Percentiles rank a stretch among this genome's conserved stretches.
Conservation (phyloP, 192 early-diverging fungal species). For the Linnemannia hyalina region DNA sequence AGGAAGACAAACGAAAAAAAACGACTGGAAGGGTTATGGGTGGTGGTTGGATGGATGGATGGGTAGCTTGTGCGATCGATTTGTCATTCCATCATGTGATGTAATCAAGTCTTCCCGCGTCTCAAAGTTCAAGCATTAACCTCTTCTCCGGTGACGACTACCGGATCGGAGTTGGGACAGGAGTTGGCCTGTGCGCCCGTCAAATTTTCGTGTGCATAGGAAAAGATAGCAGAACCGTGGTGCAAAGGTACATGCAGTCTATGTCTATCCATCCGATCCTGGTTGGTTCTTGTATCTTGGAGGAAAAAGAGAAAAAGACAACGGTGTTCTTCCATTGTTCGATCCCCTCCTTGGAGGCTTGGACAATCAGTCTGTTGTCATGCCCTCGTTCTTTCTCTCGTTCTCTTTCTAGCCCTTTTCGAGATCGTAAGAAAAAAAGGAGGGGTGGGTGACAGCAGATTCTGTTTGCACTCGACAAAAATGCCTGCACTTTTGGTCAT, state of each 20-base stretch:
- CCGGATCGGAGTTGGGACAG: neutral
- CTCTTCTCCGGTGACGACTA: neutral
- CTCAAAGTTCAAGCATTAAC: no score
- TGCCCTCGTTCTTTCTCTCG: neutral
- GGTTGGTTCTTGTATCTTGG: neutral
- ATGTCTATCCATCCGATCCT: neutral
- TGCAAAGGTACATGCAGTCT: neutral
- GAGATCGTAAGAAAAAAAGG: neutral
- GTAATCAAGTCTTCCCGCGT: no score
- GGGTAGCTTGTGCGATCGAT: neutral
- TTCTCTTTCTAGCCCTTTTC: constrained; percentile 1
- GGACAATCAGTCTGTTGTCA: constrained; percentile 3
- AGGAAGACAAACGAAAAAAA: constrained; percentile 3
- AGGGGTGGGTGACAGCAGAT: neutral
- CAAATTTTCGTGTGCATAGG: neutral
- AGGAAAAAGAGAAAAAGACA: neutral
- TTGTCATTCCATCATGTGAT: neutral
- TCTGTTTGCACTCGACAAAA: neutral
- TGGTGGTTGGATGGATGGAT: neutral
- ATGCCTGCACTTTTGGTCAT: neutral
- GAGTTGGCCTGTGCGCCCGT: neutral
- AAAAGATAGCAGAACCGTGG: neutral
- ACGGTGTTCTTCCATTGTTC: neutral
- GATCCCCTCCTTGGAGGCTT: neutral
- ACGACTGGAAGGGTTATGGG: neutral